Conservation (phyloP, 495 filamentous ascomycete species). For the Daldinia loculata region DNA sequence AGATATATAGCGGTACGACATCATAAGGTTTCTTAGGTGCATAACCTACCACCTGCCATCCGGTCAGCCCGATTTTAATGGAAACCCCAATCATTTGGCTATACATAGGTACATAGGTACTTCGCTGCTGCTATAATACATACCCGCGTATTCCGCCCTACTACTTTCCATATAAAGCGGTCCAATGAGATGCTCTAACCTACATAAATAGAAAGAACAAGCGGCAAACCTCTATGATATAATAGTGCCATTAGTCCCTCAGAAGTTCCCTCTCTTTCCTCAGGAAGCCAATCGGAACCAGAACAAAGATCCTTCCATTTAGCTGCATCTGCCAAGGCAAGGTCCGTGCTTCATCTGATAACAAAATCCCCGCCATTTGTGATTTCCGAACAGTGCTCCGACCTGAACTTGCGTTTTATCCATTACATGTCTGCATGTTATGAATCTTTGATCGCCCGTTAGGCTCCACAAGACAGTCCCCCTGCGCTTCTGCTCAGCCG, state of each 20-base stretch:
- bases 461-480: slow-evolving; percentile 10
- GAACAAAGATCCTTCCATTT: slow-evolving; percentile 15
- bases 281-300: background rate
- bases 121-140: background rate
- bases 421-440: background rate
- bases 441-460: background rate
- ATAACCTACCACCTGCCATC: background rate
- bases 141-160: background rate
- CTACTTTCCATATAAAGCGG: background rate
- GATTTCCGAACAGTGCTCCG: slow-evolving; percentile 31
- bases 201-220: slow-evolving; percentile 16
- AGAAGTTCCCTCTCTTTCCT: slow-evolving; percentile 9
- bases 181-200: slow-evolving; percentile 27
- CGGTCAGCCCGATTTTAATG: slow-evolving; percentile 17
- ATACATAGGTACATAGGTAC: slow-evolving; percentile 6
- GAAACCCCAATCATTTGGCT: slow-evolving; percentile 22
- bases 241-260: slow-evolving; percentile 29
- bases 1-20: slow-evolving; percentile 4
- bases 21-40: background rate
- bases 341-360: slow-evolving; percentile 14
- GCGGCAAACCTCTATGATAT: slow-evolving; percentile 27
- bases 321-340: background rate
- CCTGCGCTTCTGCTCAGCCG: no score
- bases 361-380: slow-evolving; percentile 8
- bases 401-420: slow-evolving; percentile 8